phyloP scores from a whole-genome alignment of 306 rosid genomes.

The Cicer yamashitae region DNA sequence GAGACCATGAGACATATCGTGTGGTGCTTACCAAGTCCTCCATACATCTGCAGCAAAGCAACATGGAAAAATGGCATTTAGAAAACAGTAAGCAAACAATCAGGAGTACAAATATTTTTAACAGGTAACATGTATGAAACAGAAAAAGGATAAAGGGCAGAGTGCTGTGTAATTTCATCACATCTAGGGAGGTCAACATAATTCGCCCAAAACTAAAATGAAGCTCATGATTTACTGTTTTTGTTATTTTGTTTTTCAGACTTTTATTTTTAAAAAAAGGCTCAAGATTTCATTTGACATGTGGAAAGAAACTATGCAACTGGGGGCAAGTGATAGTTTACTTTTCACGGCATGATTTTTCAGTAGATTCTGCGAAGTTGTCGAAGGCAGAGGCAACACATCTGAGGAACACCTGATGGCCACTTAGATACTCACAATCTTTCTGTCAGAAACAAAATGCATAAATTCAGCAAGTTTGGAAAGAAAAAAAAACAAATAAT shows the following conservation, averaged over 20 bases:
- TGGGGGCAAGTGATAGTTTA: slow-evolving; percentile 51
- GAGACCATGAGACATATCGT: slow-evolving; percentile 95
- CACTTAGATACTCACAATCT: slow-evolving; percentile 94
- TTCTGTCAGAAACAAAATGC: slow-evolving; percentile 64
- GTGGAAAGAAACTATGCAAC: slow-evolving; percentile 33
- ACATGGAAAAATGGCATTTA: slow-evolving; percentile 33
- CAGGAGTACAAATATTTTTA: slow-evolving; percentile 10
- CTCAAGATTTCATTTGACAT: neutral
- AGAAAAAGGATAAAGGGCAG: neutral
- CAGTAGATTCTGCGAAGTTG: slow-evolving; percentile 91
- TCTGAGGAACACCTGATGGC: slow-evolving; percentile 90
- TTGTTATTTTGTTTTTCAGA: neutral
- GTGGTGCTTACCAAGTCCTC: slow-evolving; percentile 99
- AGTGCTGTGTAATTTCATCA: too few species aligned
- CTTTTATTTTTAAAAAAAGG: neutral
- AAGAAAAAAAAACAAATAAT: slow-evolving; percentile 23
- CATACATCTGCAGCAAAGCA: slow-evolving; percentile 73
- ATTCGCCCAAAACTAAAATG: neutral
- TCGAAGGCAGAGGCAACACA: slow-evolving; percentile 92
- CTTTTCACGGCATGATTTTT: slow-evolving; percentile 93
- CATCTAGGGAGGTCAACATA: neutral
- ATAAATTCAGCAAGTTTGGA: slow-evolving; percentile 26
- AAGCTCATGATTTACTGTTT: too few species aligned
- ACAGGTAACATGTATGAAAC: slow-evolving; percentile 20
- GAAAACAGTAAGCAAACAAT: slow-evolving; percentile 8